phyloP scores from a whole-genome alignment of 768 basidiomycete genomes.

The Cyathus striatus region DNA sequence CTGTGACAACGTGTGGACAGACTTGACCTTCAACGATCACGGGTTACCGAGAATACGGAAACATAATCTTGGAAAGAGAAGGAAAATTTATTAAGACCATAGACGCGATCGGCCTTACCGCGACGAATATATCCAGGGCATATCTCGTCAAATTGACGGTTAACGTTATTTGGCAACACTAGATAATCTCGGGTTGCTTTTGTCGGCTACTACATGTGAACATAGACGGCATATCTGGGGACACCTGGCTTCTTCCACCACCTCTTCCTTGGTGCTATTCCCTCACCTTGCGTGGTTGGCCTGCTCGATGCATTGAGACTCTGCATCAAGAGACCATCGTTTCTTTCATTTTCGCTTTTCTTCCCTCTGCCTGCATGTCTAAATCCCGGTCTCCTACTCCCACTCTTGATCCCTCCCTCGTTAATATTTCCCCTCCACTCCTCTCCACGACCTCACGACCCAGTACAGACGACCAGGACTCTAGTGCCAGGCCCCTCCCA shows the following conservation, averaged over 20 bases:
- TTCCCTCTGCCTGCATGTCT: slow-evolving; percentile 40
- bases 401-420: slow-evolving; percentile 31
- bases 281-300: slow-evolving; percentile 11
- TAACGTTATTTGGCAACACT: slow-evolving; percentile 23
- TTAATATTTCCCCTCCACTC: slow-evolving; percentile 29
- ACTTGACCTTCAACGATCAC: slow-evolving; percentile 8
- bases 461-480: slow-evolving; percentile 29
- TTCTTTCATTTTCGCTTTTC: slow-evolving; percentile 26
- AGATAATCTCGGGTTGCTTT: slow-evolving; percentile 2
- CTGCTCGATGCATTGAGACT: slow-evolving; percentile 40
- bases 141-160: slow-evolving; percentile 23
- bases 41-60: slow-evolving; percentile 13
- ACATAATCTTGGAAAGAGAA: slow-evolving; percentile 12
- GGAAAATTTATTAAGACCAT: slow-evolving; percentile 19
- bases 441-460: slow-evolving; percentile 38
- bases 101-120: too few relatives aligned
- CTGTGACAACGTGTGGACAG: slow-evolving; percentile 4
- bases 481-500: slow-evolving; percentile 16
- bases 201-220: slow-evolving; percentile 20
- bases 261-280: not conserved
- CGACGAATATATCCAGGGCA: slow-evolving; percentile 8
- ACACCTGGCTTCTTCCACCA: not conserved
- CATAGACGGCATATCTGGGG: not conserved
- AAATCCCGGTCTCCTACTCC: slow-evolving; percentile 41
- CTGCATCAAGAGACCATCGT: slow-evolving; percentile 30